Evolutionary conservation across 768 basidiomycete genomes (phyloP).

Genomic region (Amanita polypyramis): DNA sequence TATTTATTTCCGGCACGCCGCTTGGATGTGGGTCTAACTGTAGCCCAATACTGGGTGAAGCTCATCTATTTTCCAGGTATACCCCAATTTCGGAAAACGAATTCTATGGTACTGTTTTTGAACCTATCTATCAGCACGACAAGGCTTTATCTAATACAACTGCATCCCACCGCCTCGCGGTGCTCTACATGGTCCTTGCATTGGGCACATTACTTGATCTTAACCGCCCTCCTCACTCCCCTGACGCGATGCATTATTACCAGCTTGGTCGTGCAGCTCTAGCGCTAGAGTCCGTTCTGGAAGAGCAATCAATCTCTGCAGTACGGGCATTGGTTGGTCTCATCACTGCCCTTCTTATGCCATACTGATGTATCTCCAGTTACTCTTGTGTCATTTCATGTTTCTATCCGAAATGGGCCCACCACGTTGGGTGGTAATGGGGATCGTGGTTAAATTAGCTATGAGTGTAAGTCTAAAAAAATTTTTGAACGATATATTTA

Average conservation of each 20-base stretch:
- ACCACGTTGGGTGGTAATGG: slow-evolving; percentile 62
- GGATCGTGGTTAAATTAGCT: slow-evolving; percentile 58
- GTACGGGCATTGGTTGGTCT: slow-evolving; percentile 53
- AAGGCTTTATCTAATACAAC: slow-evolving; percentile 26
- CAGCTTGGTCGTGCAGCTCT: slow-evolving; percentile 51
- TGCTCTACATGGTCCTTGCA: slow-evolving; percentile 56
- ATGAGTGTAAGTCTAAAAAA: slow-evolving; percentile 43
- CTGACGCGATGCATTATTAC: slow-evolving; percentile 49
- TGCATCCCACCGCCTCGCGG: slow-evolving; percentile 43
- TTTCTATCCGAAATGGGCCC: slow-evolving; percentile 42
- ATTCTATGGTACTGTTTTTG: slow-evolving; percentile 40
- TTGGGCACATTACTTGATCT: slow-evolving; percentile 55
- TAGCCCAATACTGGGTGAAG: background rate
- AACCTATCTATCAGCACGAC: slow-evolving; percentile 40
- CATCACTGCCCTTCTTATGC: slow-evolving; percentile 3
- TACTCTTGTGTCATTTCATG: slow-evolving; percentile 48
- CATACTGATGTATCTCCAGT: slow-evolving; percentile 24
- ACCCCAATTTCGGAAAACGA: slow-evolving; percentile 52
- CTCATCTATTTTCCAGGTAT: slow-evolving; percentile 33
- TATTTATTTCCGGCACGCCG: slow-evolving; percentile 56
- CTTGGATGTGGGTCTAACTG: slow-evolving; percentile 50
- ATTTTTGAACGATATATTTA: background rate
- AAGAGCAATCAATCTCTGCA: slow-evolving; percentile 38
- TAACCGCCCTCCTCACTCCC: slow-evolving; percentile 37
- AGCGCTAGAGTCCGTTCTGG: slow-evolving; percentile 52